These are phyloP conservation scores for Tanozyma kutaoensis DNA, from an alignment of 805 yeast species.

Conservation along the genomic window DNA sequence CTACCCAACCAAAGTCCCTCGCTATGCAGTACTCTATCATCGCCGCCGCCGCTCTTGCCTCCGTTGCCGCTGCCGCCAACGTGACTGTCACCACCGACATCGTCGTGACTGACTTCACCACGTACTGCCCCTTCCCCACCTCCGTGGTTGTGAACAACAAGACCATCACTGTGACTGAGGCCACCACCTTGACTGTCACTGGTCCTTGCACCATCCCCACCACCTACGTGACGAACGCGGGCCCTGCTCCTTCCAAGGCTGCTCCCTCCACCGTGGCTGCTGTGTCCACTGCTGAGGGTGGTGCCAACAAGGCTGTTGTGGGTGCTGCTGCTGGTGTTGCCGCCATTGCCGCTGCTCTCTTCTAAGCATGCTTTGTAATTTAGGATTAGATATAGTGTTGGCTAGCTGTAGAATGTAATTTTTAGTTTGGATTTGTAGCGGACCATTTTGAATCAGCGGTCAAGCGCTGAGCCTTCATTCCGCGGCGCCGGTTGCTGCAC, in stretches of 20 bases:
- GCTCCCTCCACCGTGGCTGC: constrained; percentile 4
- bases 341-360: not conserved
- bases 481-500: no score
- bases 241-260: constrained; percentile 4
- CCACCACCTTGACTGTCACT: constrained; percentile 77
- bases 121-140: constrained; percentile 77
- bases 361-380: not conserved
- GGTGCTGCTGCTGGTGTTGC: not conserved
- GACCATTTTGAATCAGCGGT: no score
- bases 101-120: constrained; percentile 60
- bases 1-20: no score
- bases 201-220: constrained; percentile 70
- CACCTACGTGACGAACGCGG: constrained; percentile 14
- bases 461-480: no score
- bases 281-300: constrained; percentile 10
- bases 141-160: constrained; percentile 46
- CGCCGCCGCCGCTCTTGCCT: constrained; percentile 29
- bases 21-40: no score
- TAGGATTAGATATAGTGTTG: no score
- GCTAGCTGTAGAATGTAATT: no score
- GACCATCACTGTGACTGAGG: constrained; percentile 64
- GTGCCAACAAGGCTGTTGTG: constrained; percentile 4
- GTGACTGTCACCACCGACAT: constrained; percentile 36
- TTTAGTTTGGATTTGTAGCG: no score
- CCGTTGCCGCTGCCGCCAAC: constrained; percentile 30